Evolutionary conservation across 2,329 filamentous ascomycete species (phyloP).

Genomic region (Fusarium floridanum): DNA sequence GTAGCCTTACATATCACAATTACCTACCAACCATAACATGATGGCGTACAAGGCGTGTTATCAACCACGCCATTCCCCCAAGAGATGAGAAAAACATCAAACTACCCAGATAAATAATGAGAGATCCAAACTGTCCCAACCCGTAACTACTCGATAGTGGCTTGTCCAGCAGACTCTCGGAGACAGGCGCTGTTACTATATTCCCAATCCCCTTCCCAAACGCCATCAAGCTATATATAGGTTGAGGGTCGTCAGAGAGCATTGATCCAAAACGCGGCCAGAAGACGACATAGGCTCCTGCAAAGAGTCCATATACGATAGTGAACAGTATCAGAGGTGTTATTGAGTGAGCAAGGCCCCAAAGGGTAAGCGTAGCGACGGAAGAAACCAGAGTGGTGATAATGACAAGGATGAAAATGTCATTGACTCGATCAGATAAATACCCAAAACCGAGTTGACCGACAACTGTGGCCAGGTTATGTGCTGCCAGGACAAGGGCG

Average conservation of each 20-base stretch:
- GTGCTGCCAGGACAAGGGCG: neutral
- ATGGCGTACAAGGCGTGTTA: neutral
- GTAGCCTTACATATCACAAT: neutral
- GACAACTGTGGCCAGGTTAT: neutral
- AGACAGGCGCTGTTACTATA: conserved; percentile 40
- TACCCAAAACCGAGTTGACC: neutral
- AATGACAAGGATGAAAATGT: neutral
- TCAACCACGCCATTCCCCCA: neutral
- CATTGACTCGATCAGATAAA: neutral
- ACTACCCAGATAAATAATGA: conserved; percentile 6
- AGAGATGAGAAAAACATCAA: conserved; percentile 8
- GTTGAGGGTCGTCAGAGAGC: conserved; percentile 40
- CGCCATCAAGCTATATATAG: conserved; percentile 43
- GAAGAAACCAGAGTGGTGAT: neutral
- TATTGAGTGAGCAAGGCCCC: neutral
- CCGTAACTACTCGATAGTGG: neutral
- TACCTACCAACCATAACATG: neutral
- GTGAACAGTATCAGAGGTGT: conserved; percentile 54
- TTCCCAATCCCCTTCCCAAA: conserved; percentile 46
- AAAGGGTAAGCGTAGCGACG: neutral
- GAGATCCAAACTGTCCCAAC: conserved; percentile 1
- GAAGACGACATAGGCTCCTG: conserved; percentile 51
- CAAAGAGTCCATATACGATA: conserved; percentile 69
- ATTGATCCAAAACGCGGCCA: conserved; percentile 43
- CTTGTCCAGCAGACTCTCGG: neutral